Conservation (phyloP, 768 basidiomycete genomes). For the Hygrophorus russula region DNA sequence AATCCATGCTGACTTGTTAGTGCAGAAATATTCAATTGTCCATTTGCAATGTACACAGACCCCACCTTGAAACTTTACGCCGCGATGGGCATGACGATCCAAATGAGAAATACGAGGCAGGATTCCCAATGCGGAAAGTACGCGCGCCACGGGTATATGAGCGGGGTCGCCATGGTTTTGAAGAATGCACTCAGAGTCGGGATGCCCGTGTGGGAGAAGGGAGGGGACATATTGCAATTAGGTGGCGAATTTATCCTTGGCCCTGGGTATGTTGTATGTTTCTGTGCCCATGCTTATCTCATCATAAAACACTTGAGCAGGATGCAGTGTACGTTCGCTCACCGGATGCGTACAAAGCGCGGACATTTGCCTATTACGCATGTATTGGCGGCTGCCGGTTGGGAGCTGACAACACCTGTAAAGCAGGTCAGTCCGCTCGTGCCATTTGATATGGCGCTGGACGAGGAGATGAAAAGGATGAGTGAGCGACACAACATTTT, state of each 20-base stretch:
- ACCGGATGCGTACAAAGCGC: slow-evolving; percentile 73
- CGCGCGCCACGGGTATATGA: slow-evolving; percentile 50
- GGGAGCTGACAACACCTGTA: slow-evolving; percentile 5
- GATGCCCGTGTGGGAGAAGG: slow-evolving; percentile 76
- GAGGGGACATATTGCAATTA: slow-evolving; percentile 66
- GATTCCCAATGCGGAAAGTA: slow-evolving; percentile 29
- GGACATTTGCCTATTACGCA: slow-evolving; percentile 65
- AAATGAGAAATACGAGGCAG: slow-evolving; percentile 1
- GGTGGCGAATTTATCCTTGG: slow-evolving; percentile 78
- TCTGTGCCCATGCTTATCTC: neutral
- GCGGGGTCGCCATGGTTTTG: slow-evolving; percentile 67
- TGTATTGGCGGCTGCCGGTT: slow-evolving; percentile 50
- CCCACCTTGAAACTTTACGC: slow-evolving; percentile 58
- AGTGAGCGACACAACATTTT: slow-evolving; percentile 11
- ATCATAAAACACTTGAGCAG: slow-evolving; percentile 21
- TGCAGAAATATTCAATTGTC: slow-evolving; percentile 60
- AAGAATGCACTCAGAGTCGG: slow-evolving; percentile 57
- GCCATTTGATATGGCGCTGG: slow-evolving; percentile 5
- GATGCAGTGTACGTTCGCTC: slow-evolving; percentile 59
- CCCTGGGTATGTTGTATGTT: slow-evolving; percentile 26
- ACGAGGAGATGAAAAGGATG: slow-evolving; percentile 22
- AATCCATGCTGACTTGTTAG: neutral
- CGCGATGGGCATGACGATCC: slow-evolving; percentile 57
- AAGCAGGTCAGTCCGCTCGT: neutral
- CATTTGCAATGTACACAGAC: slow-evolving; percentile 73